Evolutionary conservation across 495 filamentous ascomycete species (phyloP), one percentile per base, ranked within the genome.

Genomic region (Gamarada debralockiae): DNA sequence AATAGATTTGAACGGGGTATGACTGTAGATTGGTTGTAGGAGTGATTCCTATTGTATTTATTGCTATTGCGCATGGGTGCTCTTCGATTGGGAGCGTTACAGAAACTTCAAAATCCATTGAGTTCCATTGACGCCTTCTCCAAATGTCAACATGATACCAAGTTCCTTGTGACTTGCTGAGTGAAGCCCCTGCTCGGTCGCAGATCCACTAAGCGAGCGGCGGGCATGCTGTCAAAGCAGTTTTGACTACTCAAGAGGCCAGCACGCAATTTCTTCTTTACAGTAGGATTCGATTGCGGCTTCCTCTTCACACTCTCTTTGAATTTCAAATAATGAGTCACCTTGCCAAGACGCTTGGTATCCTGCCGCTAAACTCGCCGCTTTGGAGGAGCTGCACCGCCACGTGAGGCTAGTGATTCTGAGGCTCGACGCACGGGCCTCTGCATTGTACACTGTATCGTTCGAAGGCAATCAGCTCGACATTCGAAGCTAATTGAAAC

Each of bases 1-100:
- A 90, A 73, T 90, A 82, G 72, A 58, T 21, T 21, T 37, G n/a
- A n/a, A n/a, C n/a, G 55, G 14, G 9, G 48, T 5, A 36, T 38
- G 36, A 14, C 25, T 33, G 18, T 48, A 54, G 46, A 64, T 43
- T 64, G 61, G 53, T 56, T 42, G 58, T 60, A 58, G 55, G 33
- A 41, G 20, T 15, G 17, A 15, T 36, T 52, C 39, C 50, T 55
- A 25, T 43, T 63, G 60, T 63, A 63, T 57, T 59, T 59, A 63
- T 59, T 47, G 56, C 43, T 41, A n/a, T 42, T 42, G 57, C 14
- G 49, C 42, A 43, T 48, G 44, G n/a, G 24, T 27, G 52, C 42
- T 59, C 48, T 43, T 43, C 40, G 38, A 48, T 49, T 40, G 12
- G 12, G 57, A 59, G 52, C 27, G 29, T 29, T 52, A 48, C 52